A percentile compares a stretch with the other conserved stretches of the same genome.
Conservation (phyloP, 2,329 filamentous ascomycete species). For the Neonectria neomacrospora region DNA sequence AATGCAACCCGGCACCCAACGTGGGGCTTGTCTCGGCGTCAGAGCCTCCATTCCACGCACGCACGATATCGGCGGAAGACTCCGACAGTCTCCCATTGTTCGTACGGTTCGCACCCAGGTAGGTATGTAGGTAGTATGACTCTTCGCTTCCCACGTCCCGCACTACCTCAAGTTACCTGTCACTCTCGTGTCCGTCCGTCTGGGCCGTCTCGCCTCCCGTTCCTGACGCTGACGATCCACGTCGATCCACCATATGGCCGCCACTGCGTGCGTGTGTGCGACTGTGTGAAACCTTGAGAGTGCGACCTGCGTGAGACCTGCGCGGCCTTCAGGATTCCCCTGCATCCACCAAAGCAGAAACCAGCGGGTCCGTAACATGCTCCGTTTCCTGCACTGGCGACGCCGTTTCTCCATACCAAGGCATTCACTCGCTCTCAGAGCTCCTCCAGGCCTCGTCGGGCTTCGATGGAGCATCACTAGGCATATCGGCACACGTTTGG, state of each 20-base stretch:
- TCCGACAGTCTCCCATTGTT: constrained; percentile 5
- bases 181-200: constrained; percentile 18
- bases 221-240: constrained; percentile 25
- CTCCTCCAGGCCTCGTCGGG: constrained; percentile 11
- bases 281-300: constrained; percentile 16
- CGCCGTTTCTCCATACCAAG: constrained; percentile 16
- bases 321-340: constrained; percentile 25
- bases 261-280: constrained; percentile 23
- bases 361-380: constrained; percentile 18
- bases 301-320: constrained; percentile 5
- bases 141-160: background rate
- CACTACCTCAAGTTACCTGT: background rate
- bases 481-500: background rate
- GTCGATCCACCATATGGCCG: constrained; percentile 21
- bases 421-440: constrained; percentile 2
- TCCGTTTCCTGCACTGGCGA: constrained; percentile 21
- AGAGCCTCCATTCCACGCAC: constrained; percentile 19
- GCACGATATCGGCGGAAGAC: constrained; percentile 22
- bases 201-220: constrained; percentile 17
- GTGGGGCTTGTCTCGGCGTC: constrained; percentile 26
- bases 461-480: background rate
- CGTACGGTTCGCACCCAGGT: background rate
- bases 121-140: constrained; percentile 12
- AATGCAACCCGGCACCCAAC: constrained; percentile 7
- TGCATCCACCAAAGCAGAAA: constrained; percentile 29